Evolutionary conservation across 1,284 basidiomycete genomes (phyloP).

Genomic region (Fomitopsis palustris): DNA sequence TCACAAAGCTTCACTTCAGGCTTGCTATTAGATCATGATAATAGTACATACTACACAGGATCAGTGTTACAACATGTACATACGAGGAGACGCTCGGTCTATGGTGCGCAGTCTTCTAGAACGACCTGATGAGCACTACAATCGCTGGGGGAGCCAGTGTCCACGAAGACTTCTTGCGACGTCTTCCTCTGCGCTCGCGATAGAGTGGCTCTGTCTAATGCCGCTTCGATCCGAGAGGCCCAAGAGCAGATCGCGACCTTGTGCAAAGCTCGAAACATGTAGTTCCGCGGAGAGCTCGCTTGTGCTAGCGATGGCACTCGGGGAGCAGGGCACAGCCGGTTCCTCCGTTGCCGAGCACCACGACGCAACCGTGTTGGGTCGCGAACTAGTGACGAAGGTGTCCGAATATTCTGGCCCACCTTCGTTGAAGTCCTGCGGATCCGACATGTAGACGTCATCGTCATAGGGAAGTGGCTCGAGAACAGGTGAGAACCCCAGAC

Average conservation of each 20-base stretch:
- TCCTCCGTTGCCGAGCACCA: not conserved
- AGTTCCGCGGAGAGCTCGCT: not conserved
- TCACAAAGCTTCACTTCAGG: too few species aligned
- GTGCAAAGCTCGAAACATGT: constrained; percentile 27
- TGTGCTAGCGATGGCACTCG: not conserved
- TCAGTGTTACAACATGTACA: not conserved
- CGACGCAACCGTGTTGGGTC: not conserved
- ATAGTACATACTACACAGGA: not conserved
- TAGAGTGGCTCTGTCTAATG: constrained; percentile 8
- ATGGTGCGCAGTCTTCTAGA: not conserved
- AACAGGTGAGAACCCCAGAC: not conserved
- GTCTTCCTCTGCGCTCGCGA: constrained; percentile 47
- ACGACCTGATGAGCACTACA: constrained; percentile 22
- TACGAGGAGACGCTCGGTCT: not conserved
- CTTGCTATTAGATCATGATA: too few species aligned
- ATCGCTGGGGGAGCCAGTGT: constrained; percentile 60
- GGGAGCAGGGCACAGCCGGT: not conserved
- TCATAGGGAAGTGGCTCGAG: too few species aligned
- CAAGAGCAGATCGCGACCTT: constrained; percentile 38
- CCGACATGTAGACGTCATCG: not conserved
- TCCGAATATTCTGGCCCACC: not conserved
- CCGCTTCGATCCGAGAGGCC: constrained; percentile 17
- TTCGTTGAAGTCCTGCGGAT: not conserved
- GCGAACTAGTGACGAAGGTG: too few species aligned
- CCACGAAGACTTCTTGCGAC: constrained; percentile 50